phyloP scores from a whole-genome alignment of 257 asterid species.

The Jacaranda copaia region DNA sequence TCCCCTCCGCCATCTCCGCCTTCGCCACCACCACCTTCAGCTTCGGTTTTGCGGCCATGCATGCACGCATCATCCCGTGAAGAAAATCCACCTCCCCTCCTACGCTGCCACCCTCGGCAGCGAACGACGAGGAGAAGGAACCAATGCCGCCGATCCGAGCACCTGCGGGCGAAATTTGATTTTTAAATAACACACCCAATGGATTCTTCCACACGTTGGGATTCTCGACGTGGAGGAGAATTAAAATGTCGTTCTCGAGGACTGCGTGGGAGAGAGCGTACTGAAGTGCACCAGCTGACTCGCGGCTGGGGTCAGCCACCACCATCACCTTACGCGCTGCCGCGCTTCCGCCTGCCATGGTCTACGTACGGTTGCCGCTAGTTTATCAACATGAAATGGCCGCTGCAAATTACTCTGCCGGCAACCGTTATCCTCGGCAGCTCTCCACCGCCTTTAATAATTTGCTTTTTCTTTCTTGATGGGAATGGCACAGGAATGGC shows the following conservation, averaged over 20 bases:
- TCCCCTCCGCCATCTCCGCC: conserved; percentile 62
- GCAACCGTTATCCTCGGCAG: too few relatives aligned
- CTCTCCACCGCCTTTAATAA: background rate
- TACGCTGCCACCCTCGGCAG: conserved; percentile 24
- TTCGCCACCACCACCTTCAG: conserved; percentile 55
- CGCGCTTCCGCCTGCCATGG: conserved; percentile 50
- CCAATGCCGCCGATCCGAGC: conserved; percentile 27
- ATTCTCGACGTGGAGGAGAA: conserved; percentile 63
- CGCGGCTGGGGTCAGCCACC: conserved; percentile 77
- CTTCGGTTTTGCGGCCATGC: conserved; percentile 49
- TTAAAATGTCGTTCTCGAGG: conserved; percentile 55
- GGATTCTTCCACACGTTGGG: conserved; percentile 62
- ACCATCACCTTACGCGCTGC: conserved; percentile 71
- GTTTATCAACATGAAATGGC: conserved; percentile 42
- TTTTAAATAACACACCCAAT: conserved; percentile 55
- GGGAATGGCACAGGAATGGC: background rate
- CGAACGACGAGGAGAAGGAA: conserved; percentile 28
- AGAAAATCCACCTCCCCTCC: conserved; percentile 55
- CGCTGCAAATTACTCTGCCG: background rate
- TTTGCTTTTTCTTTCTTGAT: background rate
- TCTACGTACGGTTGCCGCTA: conserved; percentile 36
- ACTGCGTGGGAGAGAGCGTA: conserved; percentile 72
- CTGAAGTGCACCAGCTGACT: conserved; percentile 74
- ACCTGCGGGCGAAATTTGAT: conserved; percentile 32
- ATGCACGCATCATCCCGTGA: conserved; percentile 65